A percentile compares a stretch with the other conserved stretches of the same genome.
These are phyloP conservation scores for Rhododendron kiyosumense DNA, from an alignment of 148 eudicot species.

Conservation along the genomic window DNA sequence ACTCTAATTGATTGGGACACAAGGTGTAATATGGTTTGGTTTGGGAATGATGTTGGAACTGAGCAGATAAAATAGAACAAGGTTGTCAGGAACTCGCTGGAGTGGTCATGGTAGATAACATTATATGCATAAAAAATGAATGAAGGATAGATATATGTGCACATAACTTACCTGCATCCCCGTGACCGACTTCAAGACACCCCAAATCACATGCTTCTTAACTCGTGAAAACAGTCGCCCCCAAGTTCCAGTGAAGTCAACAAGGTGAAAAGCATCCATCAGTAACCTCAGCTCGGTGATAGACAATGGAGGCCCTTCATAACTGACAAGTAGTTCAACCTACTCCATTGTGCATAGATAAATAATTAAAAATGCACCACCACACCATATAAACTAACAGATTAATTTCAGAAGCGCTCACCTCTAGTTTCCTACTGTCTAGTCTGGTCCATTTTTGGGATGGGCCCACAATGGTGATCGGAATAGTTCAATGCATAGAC, in stretches of 20 bases:
- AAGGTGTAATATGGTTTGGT: neutral
- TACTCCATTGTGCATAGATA: constrained; percentile 20
- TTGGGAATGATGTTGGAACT: neutral
- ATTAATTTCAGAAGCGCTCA: neutral
- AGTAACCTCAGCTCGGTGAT: constrained; percentile 85
- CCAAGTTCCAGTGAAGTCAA: constrained; percentile 94
- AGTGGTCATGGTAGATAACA: neutral
- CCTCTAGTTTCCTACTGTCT: neutral
- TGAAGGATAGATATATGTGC: neutral
- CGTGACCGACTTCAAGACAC: constrained; percentile 96
- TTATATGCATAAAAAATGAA: neutral
- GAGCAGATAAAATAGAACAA: neutral
- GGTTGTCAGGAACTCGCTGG: neutral
- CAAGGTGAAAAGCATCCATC: constrained; percentile 96
- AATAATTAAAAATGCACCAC: constrained; percentile 5
- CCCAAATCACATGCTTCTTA: constrained; percentile 95
- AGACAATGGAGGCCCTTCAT: constrained; percentile 87
- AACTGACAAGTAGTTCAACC: constrained; percentile 92
- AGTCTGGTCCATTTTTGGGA: neutral
- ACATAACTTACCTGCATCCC: constrained; percentile 79
- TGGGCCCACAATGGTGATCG: neutral
- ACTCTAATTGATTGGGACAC: neutral
- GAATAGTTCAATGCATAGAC: neutral
- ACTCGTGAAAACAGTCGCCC: constrained; percentile 89
- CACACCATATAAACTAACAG: neutral